Base-by-base conservation (phyloP, 306 rosid genomes). In the Senna tora region DNA sequence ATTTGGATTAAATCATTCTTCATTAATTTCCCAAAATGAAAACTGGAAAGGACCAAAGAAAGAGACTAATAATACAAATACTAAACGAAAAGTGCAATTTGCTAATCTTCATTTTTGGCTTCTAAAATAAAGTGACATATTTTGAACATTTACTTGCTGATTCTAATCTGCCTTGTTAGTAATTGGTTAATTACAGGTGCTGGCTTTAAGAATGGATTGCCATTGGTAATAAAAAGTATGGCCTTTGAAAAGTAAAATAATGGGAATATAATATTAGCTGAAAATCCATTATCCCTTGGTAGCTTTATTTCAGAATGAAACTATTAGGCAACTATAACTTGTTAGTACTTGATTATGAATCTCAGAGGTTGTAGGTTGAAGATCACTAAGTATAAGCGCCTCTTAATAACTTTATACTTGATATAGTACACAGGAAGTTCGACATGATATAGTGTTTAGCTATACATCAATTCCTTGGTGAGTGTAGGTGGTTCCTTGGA, bases 141-240 rank as follows among this genome's bases (percentile, higher is more conserved):
- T 69, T n/a, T 22, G 65, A 41, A 13, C 20, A 21, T 20, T 34
- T 51, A 41, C 20, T 69, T 60, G 30, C 17, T 38, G 45, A 47
- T 51, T 22, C 11, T 25, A 17, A 49, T 34, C 16, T 60, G n/a
- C 47, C 34, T 60, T 33, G 21, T 33, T 1, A 16, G 49, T 43
- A 43, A 7, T 7, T 39, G 45, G 45, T 43, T 43, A 43, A 43
- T 7, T 39, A 39, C 12, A 39, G 12, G 45, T 43, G 49, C 49
- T 43, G 66, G 67, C 39, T n/a, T 19, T 55, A 36, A 22, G 32
- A 25, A 39, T 69, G 22, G 4, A 60, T 69, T 76, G 55, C 34
- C n/a, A 10, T 53, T 32, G 67, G n/a, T 62, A 50, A 70, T 53
- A 62, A 16, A 46, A 69, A 16, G 6, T 39, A 33, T 60, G 65